Evolutionary conservation across 495 filamentous ascomycete genomes (phyloP).

Genomic region (Neurospora sp.): DNA sequence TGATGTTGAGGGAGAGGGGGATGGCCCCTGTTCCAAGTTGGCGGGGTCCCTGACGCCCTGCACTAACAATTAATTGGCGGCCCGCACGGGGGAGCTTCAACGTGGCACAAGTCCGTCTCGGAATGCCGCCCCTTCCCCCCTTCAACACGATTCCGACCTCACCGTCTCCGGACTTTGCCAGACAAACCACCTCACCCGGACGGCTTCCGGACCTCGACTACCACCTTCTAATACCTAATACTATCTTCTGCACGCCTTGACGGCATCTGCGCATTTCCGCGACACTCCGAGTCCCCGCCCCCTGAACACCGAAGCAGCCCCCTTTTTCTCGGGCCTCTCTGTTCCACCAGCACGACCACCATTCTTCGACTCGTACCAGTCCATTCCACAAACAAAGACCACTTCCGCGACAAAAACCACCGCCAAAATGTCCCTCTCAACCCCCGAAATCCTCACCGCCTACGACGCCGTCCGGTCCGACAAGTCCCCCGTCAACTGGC

Average conservation of each 20-base stretch:
- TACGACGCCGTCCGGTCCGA: constrained; percentile 45
- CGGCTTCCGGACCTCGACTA: not conserved
- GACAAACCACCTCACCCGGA: not conserved
- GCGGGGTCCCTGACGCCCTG: no score
- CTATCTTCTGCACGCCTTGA: not conserved
- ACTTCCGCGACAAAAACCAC: no score
- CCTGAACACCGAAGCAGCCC: not conserved
- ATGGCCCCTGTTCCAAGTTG: not conserved
- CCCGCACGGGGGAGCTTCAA: not conserved
- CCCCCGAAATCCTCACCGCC: constrained; percentile 36
- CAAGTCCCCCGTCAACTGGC: constrained; percentile 46
- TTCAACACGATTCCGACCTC: not conserved
- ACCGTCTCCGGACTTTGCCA: not conserved
- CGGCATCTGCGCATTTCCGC: not conserved
- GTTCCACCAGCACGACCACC: no score
- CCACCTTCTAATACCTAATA: not conserved
- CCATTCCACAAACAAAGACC: not conserved
- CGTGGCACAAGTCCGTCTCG: not conserved
- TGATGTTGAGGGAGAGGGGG: not conserved
- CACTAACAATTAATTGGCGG: not conserved
- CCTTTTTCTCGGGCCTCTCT: not conserved
- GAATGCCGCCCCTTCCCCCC: not conserved
- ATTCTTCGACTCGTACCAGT: no score
- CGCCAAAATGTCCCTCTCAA: not conserved
- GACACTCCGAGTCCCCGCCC: not conserved